Evolutionary conservation across 305 asterid genomes (phyloP), one percentile per base, ranked within the genome.

Genomic region (Rubia balearica): DNA sequence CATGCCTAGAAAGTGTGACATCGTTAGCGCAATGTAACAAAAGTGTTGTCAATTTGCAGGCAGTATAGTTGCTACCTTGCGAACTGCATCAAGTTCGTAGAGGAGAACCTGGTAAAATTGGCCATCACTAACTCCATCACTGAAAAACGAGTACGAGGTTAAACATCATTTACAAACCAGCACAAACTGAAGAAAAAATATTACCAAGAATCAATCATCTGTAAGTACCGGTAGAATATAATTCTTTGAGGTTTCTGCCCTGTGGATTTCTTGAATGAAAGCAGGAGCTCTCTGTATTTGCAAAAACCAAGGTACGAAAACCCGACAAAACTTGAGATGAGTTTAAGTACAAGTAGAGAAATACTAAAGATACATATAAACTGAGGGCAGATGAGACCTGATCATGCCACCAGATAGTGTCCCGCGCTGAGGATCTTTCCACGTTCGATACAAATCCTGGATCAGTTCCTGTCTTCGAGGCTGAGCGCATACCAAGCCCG

Each of bases 51-150:
- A 11, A 30, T 49, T 57, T 42, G 17, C 72, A 16, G n/a, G n/a
- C n/a, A n/a, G n/a, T 16, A 16, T 16, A 51, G 56, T 49, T 49
- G 4, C n/a, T 49, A 81, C 83, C 85, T 81, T 81, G 41, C 85
- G 83, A 61, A 81, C 76, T 22, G 85, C 85, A 60, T 78, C 85
- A 16, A 81, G 83, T 72, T 81, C 85, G 42, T 61, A 73, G 6
- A 81, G 77, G 53, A 81, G 71, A 56, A 81, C 79, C 71, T 81
- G 85, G 68, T 78, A 81, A 76, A 81, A 78, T 22, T 81, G 85
- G 5, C 85, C 83, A 6, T 81, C 85, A 43, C 85, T 81, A 12
- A 81, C 85, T 41, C 85, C 85, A 68, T 81, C 85, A 71, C 85
- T 81, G 56, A 21, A 67, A 24, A 67, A 33, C 73, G 33, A 17